These are phyloP conservation scores for Chlorella sp. DNA, from an alignment of 139 green algal species.

Conservation along the genomic window DNA sequence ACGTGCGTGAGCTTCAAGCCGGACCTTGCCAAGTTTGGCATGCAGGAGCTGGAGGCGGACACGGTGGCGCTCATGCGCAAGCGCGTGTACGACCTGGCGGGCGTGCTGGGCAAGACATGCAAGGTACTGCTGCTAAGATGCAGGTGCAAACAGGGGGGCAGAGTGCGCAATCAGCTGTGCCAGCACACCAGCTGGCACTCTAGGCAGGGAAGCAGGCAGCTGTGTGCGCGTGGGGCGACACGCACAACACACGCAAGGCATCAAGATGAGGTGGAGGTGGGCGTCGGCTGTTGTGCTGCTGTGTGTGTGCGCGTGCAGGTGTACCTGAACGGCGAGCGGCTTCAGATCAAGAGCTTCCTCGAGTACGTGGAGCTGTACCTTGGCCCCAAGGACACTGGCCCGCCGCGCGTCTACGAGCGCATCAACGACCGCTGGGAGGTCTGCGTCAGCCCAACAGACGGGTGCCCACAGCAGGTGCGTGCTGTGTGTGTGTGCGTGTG, in stretches of 20 bases:
- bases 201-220: background rate
- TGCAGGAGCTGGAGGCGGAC: slow-evolving; percentile 77
- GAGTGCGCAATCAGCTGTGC: too few relatives aligned
- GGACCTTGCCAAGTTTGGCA: slow-evolving; percentile 94
- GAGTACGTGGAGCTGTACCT: slow-evolving; percentile 97
- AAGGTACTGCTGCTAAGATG: slow-evolving; percentile 62
- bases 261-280: too few relatives aligned
- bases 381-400: slow-evolving; percentile 58
- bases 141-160: too few relatives aligned
- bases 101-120: slow-evolving; percentile 84
- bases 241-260: too few relatives aligned
- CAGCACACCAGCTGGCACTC: background rate
- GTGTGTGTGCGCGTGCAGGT: too few relatives aligned
- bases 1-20: slow-evolving; percentile 95
- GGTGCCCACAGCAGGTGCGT: slow-evolving; percentile 89
- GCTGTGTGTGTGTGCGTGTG: background rate
- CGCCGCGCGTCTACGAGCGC: slow-evolving; percentile 78
- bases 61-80: slow-evolving; percentile 90
- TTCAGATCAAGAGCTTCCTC: slow-evolving; percentile 86
- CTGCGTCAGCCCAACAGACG: slow-evolving; percentile 78
- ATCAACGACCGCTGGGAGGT: slow-evolving; percentile 95
- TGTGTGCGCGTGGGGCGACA: too few relatives aligned
- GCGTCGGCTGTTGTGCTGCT: too few relatives aligned
- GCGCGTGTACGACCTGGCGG: slow-evolving; percentile 92
- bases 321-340: slow-evolving; percentile 75